Percentiles rank a stretch among this genome's conserved stretches.
Evolutionary conservation across 1,139 yeast species (phyloP).

Genomic region (Debaryomycetaceae sp.): DNA sequence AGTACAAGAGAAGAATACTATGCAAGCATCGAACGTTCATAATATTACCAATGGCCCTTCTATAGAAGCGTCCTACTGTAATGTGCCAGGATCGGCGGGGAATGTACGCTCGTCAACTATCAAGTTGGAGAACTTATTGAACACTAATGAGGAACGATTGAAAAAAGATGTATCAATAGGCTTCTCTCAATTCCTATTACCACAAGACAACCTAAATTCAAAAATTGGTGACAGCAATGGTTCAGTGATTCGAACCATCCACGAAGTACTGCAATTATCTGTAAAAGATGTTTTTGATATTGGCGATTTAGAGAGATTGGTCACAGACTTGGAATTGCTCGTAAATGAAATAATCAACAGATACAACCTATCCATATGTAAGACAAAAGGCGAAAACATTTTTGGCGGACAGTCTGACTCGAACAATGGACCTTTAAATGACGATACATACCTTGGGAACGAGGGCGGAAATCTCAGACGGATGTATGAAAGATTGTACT

Average conservation of each 20-base stretch:
- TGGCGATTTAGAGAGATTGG: neutral
- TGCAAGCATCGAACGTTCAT: no score
- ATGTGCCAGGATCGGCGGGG: no score
- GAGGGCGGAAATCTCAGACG: constrained; percentile 14
- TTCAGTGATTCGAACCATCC: neutral
- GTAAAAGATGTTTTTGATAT: neutral
- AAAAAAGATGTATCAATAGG: neutral
- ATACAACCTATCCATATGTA: neutral
- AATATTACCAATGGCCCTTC: no score
- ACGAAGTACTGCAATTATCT: neutral
- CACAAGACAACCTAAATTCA: neutral
- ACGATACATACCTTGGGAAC: neutral
- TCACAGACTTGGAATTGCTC: neutral
- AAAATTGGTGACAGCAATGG: neutral
- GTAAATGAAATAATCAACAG: neutral
- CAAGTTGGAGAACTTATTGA: neutral
- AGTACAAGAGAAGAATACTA: no score
- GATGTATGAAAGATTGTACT: constrained; percentile 41
- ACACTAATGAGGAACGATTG: neutral
- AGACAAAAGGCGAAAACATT: neutral
- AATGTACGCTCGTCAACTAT: neutral
- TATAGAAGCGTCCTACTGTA: no score
- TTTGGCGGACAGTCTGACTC: neutral
- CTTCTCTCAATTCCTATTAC: neutral
- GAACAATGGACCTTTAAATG: neutral